Evolutionary conservation across 1,139 yeast genomes (phyloP).

Genomic region (Kluyveromyces marxianus): DNA sequence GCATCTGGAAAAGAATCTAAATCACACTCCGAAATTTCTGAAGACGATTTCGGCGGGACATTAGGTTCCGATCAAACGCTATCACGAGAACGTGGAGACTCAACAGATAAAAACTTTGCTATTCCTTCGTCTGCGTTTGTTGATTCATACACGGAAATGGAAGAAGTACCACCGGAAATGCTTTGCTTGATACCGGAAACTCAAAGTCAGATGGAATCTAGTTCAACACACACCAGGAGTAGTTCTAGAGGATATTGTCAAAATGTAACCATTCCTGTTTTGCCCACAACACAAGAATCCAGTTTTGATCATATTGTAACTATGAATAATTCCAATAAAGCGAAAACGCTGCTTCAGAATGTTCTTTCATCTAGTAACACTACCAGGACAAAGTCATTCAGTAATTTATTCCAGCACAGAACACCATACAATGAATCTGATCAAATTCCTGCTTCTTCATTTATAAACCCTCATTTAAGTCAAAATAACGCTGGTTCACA

Average conservation of each 20-base stretch:
- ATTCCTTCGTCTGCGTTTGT: background rate
- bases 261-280: background rate
- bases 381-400: constrained; percentile 6
- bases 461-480: constrained; percentile 8
- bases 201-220: background rate
- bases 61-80: no score
- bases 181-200: constrained; percentile 10
- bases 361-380: constrained; percentile 7
- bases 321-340: constrained; percentile 2
- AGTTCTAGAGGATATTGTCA: constrained; percentile 1
- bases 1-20: background rate
- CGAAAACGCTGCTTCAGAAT: constrained; percentile 7
- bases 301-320: constrained; percentile 8
- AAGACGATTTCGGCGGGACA: no score
- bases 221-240: background rate
- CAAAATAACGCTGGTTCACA: background rate
- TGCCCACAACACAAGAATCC: constrained; percentile 10
- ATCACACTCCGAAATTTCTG: no score
- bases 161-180: constrained; percentile 10
- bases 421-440: background rate
- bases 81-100: no score
- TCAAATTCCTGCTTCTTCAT: background rate
- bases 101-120: no score
- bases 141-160: constrained; percentile 2
- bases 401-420: background rate